phyloP scores from a whole-genome alignment of 805 yeast genomes.

The Zygosaccharomyces bailii region DNA sequence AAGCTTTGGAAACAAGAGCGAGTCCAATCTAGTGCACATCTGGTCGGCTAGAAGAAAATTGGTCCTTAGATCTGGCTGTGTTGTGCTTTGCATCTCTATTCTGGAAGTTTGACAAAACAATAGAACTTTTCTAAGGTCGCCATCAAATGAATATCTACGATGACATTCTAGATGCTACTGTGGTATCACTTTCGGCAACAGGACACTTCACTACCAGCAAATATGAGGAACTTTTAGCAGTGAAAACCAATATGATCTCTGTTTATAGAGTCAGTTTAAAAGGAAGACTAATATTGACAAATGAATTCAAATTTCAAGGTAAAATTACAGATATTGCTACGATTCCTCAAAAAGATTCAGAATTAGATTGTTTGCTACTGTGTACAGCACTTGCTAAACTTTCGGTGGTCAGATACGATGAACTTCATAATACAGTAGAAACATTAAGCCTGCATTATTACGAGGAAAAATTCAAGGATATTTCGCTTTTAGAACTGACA shows the following conservation, averaged over 20 bases:
- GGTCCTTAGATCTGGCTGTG: no score
- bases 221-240: slow-evolving; percentile 57
- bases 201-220: slow-evolving; percentile 45
- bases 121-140: no score
- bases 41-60: no score
- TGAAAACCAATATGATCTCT: slow-evolving; percentile 61
- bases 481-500: slow-evolving; percentile 39
- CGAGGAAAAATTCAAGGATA: slow-evolving; percentile 59
- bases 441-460: slow-evolving; percentile 84
- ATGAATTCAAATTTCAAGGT: slow-evolving; percentile 75
- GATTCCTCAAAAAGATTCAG: slow-evolving; percentile 47
- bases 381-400: slow-evolving; percentile 74
- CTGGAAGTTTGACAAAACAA: no score
- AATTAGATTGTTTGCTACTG: slow-evolving; percentile 58
- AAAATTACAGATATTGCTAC: slow-evolving; percentile 54
- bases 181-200: slow-evolving; percentile 58
- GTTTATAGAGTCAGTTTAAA: slow-evolving; percentile 23
- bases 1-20: no score
- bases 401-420: slow-evolving; percentile 72
- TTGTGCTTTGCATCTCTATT: no score
- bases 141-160: slow-evolving; percentile 87
- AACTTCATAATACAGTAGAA: slow-evolving; percentile 46
- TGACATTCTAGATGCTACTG: slow-evolving; percentile 72
- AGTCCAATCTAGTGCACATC: no score
- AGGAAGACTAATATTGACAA: slow-evolving; percentile 40